phyloP scores from a whole-genome alignment of 257 asterid species.

The Echites panduratus region DNA sequence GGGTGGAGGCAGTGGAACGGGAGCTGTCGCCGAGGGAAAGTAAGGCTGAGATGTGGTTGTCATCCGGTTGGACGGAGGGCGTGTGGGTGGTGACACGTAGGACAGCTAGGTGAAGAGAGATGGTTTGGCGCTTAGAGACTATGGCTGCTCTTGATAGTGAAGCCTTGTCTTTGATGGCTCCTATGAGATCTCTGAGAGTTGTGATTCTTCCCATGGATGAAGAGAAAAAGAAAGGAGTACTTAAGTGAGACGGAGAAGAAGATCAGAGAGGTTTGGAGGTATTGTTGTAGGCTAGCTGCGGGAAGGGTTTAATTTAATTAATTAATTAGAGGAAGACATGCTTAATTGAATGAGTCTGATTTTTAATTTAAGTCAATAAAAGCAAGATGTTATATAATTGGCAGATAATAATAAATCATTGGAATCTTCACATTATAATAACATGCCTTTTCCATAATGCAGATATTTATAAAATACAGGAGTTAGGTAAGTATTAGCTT shows the following conservation, averaged over 20 bases:
- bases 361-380: neutral
- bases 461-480: neutral
- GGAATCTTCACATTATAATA: neutral
- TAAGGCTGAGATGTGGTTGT: conserved; percentile 45
- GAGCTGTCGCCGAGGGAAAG: conserved; percentile 61
- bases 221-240: conserved; percentile 1
- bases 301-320: neutral
- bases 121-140: conserved; percentile 32
- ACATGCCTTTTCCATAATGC: neutral
- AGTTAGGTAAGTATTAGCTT: neutral
- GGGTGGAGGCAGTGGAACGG: conserved; percentile 67
- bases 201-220: conserved; percentile 25
- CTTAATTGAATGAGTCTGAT: neutral
- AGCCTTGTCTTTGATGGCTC: conserved; percentile 46
- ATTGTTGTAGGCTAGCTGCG: neutral
- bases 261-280: neutral
- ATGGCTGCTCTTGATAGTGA: conserved; percentile 52
- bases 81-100: conserved; percentile 73
- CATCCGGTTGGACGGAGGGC: conserved; percentile 42
- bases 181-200: conserved; percentile 33
- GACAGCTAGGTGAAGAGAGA: conserved; percentile 57
- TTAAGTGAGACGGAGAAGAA: neutral
- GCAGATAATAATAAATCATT: neutral
- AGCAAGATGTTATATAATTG: neutral
- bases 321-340: no score